phyloP scores from a whole-genome alignment of 2,329 filamentous ascomycete genomes.

The Monilinia aucupariae region DNA sequence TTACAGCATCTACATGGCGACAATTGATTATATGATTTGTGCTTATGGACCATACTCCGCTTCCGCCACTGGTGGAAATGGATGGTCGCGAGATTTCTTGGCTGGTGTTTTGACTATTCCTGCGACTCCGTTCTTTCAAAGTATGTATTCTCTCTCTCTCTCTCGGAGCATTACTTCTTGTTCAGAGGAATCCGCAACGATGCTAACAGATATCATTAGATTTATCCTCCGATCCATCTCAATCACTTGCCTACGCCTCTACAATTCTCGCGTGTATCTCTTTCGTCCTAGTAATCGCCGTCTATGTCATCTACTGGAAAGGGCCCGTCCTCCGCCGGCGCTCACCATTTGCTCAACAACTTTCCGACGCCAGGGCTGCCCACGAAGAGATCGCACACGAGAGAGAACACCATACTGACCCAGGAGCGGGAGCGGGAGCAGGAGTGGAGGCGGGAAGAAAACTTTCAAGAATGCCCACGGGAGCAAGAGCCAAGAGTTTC shows the following conservation, averaged over 20 bases:
- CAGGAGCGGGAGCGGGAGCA: not conserved
- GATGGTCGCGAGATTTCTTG: conserved; percentile 67
- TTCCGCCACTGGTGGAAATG: conserved; percentile 70
- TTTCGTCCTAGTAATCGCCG: conserved; percentile 54
- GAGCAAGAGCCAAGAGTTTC: conserved; percentile 26
- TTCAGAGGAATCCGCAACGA: not conserved
- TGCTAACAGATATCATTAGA: conserved; percentile 1
- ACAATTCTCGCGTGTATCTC: conserved; percentile 60
- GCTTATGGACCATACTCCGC: conserved; percentile 69
- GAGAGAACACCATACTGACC: not conserved
- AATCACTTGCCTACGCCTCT: conserved; percentile 52
- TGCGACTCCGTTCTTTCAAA: conserved; percentile 57
- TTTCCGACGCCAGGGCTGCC: conserved; percentile 39
- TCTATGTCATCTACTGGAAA: conserved; percentile 63
- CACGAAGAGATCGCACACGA: not conserved
- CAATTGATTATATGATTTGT: conserved; percentile 72
- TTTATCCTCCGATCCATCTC: conserved; percentile 45
- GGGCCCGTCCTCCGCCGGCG: conserved; percentile 54
- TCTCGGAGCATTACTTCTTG: not conserved
- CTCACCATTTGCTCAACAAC: conserved; percentile 60
- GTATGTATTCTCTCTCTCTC: conserved; percentile 25
- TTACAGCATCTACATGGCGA: conserved; percentile 67
- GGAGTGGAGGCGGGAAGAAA: not conserved
- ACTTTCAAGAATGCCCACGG: conserved; percentile 21
- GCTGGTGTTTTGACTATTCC: conserved; percentile 67